Evolutionary conservation across 352 stramenopile genomes (phyloP), one percentile per base, ranked within the genome.

Genomic region (Pythium folliculosum): DNA sequence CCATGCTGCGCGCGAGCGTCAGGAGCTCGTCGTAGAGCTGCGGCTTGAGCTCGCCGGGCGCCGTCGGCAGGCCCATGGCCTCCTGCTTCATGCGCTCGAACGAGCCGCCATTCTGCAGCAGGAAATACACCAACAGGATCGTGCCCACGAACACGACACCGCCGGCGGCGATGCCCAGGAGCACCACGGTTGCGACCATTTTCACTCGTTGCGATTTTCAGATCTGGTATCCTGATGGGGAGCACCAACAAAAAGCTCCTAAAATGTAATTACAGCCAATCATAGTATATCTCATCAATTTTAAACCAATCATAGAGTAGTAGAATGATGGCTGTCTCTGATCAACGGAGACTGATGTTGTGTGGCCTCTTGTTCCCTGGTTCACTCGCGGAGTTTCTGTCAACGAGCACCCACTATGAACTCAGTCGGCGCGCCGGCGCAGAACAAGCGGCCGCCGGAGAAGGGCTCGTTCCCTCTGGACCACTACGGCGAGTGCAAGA

Each of bases 401-500:
- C n/a, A 14, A 45, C 27, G 12, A 23, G 10, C n/a, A 19, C 40
- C 27, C 27, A 76, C 23, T 44, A 97, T 96, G 89, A 95, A 96
- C 75, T 80, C 86, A 48, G 77, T 90, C 35, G 73, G 86, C 47
- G 86, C 86, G 10, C 86, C 86, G 35, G 75, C 81, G 73, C 81
- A 90, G 69, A 77, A 67, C 65, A 89, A 90, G 75, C 80, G 80
- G 43, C 87, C 90, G 62, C 90, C 90, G 35, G 87, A 97, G 84
- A 96, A 96, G 70, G 90, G 90, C 17, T 92, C 87, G 52, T 97
- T 97, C 78, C 90, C 90, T 32, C 77, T 97, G 50, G 90, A 97
- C 70, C 90, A 97, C 73, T 90, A 95, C 40, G 86, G 87, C 63
- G 90, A 96, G 69, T 97, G 90, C 82, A 96, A 95, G 69, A 75